A percentile compares a stretch with the other conserved stretches of the same genome.
Conservation (phyloP, 495 filamentous ascomycete species). For the Neurospora sp. region DNA sequence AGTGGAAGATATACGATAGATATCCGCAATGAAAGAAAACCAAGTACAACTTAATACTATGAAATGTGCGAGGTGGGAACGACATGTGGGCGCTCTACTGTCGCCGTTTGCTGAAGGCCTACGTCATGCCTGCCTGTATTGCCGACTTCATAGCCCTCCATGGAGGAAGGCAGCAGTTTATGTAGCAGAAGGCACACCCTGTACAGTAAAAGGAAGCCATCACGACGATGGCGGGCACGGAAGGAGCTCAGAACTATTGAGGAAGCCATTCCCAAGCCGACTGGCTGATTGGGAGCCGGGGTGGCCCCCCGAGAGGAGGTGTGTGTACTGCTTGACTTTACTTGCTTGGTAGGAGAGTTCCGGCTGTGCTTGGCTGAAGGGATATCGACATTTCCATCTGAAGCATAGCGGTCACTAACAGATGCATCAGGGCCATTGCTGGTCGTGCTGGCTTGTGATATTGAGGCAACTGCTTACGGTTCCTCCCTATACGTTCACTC, state of each 20-base stretch:
- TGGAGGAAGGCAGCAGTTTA: too few relatives aligned
- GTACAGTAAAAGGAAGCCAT: too few relatives aligned
- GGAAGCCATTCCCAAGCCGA: too few relatives aligned
- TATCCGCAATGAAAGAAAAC: background rate
- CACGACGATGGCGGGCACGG: too few relatives aligned
- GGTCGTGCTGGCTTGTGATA: background rate
- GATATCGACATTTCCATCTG: background rate
- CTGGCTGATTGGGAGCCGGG: too few relatives aligned
- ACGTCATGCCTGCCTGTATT: too few relatives aligned
- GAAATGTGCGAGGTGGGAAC: background rate
- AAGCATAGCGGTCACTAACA: background rate
- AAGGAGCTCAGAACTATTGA: too few relatives aligned
- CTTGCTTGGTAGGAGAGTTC: background rate
- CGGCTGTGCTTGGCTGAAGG: background rate
- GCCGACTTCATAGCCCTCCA: too few relatives aligned
- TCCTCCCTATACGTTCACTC: background rate
- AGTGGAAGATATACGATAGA: background rate
- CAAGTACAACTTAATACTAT: background rate
- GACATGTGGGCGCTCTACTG: background rate
- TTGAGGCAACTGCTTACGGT: background rate
- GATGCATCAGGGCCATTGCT: background rate
- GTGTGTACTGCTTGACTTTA: background rate
- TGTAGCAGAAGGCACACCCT: too few relatives aligned
- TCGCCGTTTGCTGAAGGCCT: background rate
- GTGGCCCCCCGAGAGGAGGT: too few relatives aligned